Conservation (phyloP, 495 filamentous ascomycete species). For the Neurospora sp. region DNA sequence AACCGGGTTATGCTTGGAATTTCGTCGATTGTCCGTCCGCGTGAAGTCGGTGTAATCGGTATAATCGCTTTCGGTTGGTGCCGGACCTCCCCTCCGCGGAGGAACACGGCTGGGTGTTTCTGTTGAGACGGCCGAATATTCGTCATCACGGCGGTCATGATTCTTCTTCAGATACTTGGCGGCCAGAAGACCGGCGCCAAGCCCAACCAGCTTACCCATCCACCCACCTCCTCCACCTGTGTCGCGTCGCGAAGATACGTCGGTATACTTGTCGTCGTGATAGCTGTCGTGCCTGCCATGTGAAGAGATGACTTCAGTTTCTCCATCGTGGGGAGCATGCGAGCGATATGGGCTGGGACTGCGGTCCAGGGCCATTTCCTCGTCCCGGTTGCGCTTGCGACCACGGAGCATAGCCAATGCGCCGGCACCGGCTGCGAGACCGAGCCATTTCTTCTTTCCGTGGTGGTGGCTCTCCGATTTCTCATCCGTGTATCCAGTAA, state of each 20-base stretch:
- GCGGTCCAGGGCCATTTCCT: constrained; percentile 24
- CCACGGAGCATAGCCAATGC: constrained; percentile 44
- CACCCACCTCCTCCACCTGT: constrained; percentile 39
- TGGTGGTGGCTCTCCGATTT: constrained; percentile 17
- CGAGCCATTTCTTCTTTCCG: constrained; percentile 40
- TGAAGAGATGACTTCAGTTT: constrained; percentile 39
- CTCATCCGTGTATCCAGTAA: constrained; percentile 16
- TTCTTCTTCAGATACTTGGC: constrained; percentile 55
- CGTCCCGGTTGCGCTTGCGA: constrained; percentile 30
- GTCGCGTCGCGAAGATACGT: constrained; percentile 10
- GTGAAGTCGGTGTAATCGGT: constrained; percentile 31
- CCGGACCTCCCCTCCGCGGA: constrained; percentile 20
- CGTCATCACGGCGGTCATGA: constrained; percentile 47
- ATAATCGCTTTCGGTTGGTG: constrained; percentile 33
- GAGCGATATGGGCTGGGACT: constrained; percentile 19
- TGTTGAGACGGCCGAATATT: constrained; percentile 44
- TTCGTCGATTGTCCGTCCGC: constrained; percentile 26
- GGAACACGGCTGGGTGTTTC: constrained; percentile 40
- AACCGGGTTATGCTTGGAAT: constrained; percentile 27
- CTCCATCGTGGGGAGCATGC: constrained; percentile 24
- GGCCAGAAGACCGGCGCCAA: constrained; percentile 55
- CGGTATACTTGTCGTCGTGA: constrained; percentile 52
- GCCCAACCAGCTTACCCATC: constrained; percentile 54
- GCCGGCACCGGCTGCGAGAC: constrained; percentile 49
- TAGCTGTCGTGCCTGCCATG: constrained; percentile 40